Base-by-base conservation (phyloP, 108 stramenopile species). In the Fragilaria crotonensis region DNA sequence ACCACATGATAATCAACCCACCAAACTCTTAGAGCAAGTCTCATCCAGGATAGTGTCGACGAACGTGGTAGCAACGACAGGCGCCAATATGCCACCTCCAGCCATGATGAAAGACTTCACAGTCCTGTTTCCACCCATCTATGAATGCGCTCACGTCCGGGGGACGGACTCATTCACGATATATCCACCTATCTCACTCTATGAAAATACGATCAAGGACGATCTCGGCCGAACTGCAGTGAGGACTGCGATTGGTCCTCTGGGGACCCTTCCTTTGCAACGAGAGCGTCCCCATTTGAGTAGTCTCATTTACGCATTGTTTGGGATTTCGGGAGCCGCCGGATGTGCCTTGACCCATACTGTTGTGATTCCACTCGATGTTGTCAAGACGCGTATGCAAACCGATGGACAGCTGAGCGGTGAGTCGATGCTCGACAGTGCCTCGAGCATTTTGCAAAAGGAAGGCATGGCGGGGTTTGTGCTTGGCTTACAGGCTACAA, bases 331-430 rank as follows among this genome's bases (percentile, higher is more conserved):
- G 45, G 96, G 96, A 17, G 93, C 89, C 0, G 61, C 84, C 18
- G 96, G 93, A 5, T 97, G 96, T 63, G 87, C 93, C 17, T 25
- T 85, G 27, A 97, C 96, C 0, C 96, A 97, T 64, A 54, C 84
- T 1, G 31, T 92, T 2, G 93, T 97, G 0, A 80, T 97, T 25
- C 96, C 96, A 5, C 66, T 94, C 5, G 95, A 94, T 63, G 95
- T 96, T 2, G 85, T 94, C 18, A 96, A 96, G 57, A 94, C 93
- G 20, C 61, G 77, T 2, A 78, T 84, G 59, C 95, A 96, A 64
- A 78, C 87, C 7, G 57, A 84, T 52, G 82, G 91, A 4, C 88
- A 75, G 11, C 58, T 79, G 46, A 23, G 41, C 4, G 11, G 14
- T 9, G 54, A 59, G 55, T 30, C 61, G 17, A 45, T 60, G 25